phyloP scores from a whole-genome alignment of 139 green algal species.

The Chlamydomonas eustigma region DNA sequence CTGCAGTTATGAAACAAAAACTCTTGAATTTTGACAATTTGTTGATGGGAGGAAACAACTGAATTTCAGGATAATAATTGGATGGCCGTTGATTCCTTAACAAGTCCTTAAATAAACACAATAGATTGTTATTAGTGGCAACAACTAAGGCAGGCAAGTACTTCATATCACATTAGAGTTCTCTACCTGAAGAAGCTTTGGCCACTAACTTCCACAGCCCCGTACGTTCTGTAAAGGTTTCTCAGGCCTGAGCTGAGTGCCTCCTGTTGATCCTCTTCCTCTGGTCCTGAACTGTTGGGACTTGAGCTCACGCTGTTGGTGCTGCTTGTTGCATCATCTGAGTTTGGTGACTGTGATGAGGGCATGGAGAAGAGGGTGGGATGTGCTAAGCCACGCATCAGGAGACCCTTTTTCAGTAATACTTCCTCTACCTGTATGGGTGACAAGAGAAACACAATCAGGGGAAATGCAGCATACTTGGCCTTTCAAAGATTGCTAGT shows the following conservation, averaged over 20 bases:
- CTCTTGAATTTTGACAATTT: too few species aligned
- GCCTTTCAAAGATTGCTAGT: too few species aligned
- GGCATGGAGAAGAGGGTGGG: slow-evolving; percentile 29
- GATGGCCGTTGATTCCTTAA: too few species aligned
- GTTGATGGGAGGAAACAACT: too few species aligned
- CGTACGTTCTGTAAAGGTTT: slow-evolving; percentile 72
- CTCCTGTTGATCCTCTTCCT: background rate
- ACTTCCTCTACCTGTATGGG: slow-evolving; percentile 55
- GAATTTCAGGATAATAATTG: too few species aligned
- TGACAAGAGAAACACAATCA: background rate
- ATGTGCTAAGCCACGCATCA: slow-evolving; percentile 81
- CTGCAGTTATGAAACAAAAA: too few species aligned
- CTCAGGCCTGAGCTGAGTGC: background rate
- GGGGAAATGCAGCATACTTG: too few species aligned
- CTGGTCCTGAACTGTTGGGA: background rate
- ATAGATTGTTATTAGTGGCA: too few species aligned
- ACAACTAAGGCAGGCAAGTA: too few species aligned
- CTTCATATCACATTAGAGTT: background rate
- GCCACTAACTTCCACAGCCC: slow-evolving; percentile 59
- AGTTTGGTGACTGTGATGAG: background rate
- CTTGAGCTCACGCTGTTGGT: background rate
- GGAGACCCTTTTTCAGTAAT: slow-evolving; percentile 48
- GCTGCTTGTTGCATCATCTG: too few species aligned
- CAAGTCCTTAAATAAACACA: too few species aligned
- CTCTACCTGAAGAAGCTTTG: background rate